Percentiles rank a stretch among this genome's conserved stretches.
Conservation (phyloP, 768 basidiomycete species). For the Lyophyllum shimeji region DNA sequence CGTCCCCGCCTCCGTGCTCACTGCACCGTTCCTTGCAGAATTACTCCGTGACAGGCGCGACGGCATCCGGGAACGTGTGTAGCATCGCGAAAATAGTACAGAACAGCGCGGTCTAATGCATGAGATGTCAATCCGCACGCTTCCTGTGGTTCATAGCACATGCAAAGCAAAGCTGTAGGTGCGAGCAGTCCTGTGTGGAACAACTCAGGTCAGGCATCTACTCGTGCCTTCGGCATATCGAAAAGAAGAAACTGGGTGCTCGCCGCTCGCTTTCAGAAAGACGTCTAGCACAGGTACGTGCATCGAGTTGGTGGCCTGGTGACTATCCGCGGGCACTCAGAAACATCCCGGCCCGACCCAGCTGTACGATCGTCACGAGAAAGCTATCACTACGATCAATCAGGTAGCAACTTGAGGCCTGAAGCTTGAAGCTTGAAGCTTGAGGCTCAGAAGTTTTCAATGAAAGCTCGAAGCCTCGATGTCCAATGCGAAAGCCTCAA, state of each 20-base stretch:
- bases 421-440: no score
- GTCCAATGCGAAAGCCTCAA: no score
- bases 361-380: no score
- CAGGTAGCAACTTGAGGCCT: no score
- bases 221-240: neutral
- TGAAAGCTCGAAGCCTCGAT: no score
- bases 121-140: neutral
- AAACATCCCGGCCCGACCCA: no score
- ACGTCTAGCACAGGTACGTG: neutral
- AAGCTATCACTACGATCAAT: no score
- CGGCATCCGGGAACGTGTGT: constrained; percentile 24
- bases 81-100: constrained; percentile 22
- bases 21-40: constrained; percentile 10
- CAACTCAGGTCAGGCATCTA: neutral
- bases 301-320: neutral
- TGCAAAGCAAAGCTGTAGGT: no score
- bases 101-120: constrained; percentile 13
- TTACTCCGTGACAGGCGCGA: constrained; percentile 21
- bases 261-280: neutral
- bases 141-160: no score
- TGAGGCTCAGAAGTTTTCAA: no score
- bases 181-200: constrained; percentile 1
- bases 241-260: neutral
- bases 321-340: no score
- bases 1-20: neutral